Conservation (phyloP, 2,329 filamentous ascomycete species). For the Xylariaceae sp. region DNA sequence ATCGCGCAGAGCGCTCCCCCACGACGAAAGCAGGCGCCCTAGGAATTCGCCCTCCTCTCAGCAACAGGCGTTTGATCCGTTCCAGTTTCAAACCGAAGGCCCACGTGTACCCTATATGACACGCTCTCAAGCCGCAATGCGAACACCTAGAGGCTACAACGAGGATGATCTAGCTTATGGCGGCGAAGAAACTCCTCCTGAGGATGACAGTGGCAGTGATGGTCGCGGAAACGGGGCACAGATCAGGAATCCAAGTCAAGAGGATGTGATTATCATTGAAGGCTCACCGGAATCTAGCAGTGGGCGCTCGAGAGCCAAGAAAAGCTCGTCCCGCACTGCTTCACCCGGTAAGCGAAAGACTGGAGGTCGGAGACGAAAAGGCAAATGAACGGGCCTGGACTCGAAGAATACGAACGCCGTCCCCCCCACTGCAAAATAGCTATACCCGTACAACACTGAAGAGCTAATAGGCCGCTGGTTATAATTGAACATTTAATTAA, state of each 20-base stretch:
- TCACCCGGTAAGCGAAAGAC: slow-evolving; percentile 40
- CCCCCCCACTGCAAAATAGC: slow-evolving; percentile 9
- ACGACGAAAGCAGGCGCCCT: slow-evolving; percentile 32
- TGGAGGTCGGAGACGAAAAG: slow-evolving; percentile 30
- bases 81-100: slow-evolving; percentile 49
- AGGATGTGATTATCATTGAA: slow-evolving; percentile 39
- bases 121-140: slow-evolving; percentile 33
- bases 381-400: slow-evolving; percentile 23
- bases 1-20: slow-evolving; percentile 17
- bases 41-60: slow-evolving; percentile 26
- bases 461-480: slow-evolving; percentile 16
- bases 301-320: slow-evolving; percentile 35
- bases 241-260: slow-evolving; percentile 31
- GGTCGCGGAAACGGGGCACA: slow-evolving; percentile 18
- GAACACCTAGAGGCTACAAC: slow-evolving; percentile 31
- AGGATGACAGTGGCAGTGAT: slow-evolving; percentile 30
- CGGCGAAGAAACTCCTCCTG: slow-evolving; percentile 28
- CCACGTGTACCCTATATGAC: slow-evolving; percentile 35
- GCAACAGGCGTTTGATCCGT: slow-evolving; percentile 40
- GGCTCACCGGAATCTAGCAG: slow-evolving; percentile 28
- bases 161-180: slow-evolving; percentile 13
- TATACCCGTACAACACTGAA: slow-evolving; percentile 18
- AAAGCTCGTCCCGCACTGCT: slow-evolving; percentile 27
- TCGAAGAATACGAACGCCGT: too few relatives aligned
- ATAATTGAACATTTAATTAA: slow-evolving; percentile 5